These are phyloP conservation scores for Spergularia marina DNA, from an alignment of 148 eudicot species.

Conservation along the genomic window DNA sequence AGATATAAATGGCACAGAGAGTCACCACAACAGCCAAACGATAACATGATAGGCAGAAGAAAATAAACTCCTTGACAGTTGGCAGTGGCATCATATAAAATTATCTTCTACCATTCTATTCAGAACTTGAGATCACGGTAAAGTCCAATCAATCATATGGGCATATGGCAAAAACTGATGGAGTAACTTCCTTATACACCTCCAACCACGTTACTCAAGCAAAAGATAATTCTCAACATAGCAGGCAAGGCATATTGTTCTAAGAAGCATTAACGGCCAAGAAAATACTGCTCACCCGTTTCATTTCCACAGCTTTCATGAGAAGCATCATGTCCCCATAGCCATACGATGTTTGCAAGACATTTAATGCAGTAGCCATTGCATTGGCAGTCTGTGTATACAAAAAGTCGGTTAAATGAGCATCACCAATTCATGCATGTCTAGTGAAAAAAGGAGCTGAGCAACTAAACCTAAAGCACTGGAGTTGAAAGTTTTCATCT, in stretches of 20 bases:
- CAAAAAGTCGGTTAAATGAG: constrained; percentile 13
- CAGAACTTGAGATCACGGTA: no score
- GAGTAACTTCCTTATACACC: neutral
- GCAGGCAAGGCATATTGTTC: neutral
- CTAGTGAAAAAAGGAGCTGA: neutral
- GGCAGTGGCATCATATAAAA: no score
- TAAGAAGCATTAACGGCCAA: neutral
- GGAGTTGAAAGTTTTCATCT: neutral
- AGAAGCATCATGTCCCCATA: constrained; percentile 76
- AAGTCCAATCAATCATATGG: neutral
- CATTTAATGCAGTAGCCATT: constrained; percentile 65
- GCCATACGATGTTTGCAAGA: constrained; percentile 68
- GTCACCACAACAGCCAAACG: no score
- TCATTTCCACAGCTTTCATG: constrained; percentile 56
- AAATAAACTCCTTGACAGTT: no score
- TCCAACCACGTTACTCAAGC: neutral
- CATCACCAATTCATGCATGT: neutral
- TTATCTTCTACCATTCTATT: no score
- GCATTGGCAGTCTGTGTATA: constrained; percentile 59
- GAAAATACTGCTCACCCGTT: constrained; percentile 46
- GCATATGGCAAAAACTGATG: neutral
- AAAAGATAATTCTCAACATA: neutral
- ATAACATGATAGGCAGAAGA: no score
- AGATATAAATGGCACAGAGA: no score
- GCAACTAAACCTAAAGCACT: neutral